Evolutionary conservation across 1,139 yeast genomes (phyloP).

Genomic region (Geotrichum restrictum): DNA sequence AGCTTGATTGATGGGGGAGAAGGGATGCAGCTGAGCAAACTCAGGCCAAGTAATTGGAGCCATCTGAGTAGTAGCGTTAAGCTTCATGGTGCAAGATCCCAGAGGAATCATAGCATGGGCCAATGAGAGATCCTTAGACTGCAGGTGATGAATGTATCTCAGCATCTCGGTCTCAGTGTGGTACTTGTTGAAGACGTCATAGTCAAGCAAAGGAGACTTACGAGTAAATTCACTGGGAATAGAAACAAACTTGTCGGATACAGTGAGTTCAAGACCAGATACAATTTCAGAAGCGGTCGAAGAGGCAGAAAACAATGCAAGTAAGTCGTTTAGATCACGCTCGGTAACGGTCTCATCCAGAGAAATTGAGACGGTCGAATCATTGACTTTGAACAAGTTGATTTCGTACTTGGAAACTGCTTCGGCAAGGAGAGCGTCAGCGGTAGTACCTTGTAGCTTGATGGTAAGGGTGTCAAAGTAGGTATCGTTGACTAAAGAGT

Average conservation of each 20-base stretch:
- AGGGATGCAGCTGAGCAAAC: slow-evolving; percentile 82
- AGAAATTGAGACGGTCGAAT: slow-evolving; percentile 62
- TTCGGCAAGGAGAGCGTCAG: slow-evolving; percentile 52
- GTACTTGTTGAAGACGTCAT: slow-evolving; percentile 78
- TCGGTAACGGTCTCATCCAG: slow-evolving; percentile 80
- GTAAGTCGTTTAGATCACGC: slow-evolving; percentile 56
- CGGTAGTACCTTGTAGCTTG: slow-evolving; percentile 46
- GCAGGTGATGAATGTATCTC: slow-evolving; percentile 81
- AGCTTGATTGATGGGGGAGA: slow-evolving; percentile 85
- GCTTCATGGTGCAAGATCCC: slow-evolving; percentile 97
- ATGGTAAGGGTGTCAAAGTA: slow-evolving; percentile 91
- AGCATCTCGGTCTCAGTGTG: slow-evolving; percentile 94
- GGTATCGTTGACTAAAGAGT: slow-evolving; percentile 52
- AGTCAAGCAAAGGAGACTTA: slow-evolving; percentile 58
- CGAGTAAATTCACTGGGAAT: slow-evolving; percentile 57
- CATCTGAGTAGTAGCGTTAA: slow-evolving; percentile 94
- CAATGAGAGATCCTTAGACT: slow-evolving; percentile 82
- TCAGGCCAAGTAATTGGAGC: slow-evolving; percentile 93
- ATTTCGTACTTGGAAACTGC: slow-evolving; percentile 65
- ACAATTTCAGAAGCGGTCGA: slow-evolving; percentile 22
- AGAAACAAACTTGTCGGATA: slow-evolving; percentile 24
- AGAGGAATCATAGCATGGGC: slow-evolving; percentile 96
- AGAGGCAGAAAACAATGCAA: slow-evolving; percentile 46
- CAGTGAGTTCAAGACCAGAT: slow-evolving; percentile 20
- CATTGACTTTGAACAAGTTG: slow-evolving; percentile 70